phyloP scores from a whole-genome alignment of 345 rosid species.

The Gossypium herbaceum region DNA sequence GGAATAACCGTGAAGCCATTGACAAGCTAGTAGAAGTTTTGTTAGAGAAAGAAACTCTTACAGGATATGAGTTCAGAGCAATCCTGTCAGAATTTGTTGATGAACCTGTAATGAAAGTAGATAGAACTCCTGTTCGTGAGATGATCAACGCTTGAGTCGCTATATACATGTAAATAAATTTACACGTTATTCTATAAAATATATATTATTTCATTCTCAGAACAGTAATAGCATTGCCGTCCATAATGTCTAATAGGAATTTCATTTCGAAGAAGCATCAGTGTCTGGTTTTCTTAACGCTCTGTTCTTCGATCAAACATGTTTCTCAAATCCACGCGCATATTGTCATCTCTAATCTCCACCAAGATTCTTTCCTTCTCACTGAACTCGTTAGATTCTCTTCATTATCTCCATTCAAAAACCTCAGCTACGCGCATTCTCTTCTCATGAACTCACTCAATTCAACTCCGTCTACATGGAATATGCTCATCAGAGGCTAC shows the following conservation, averaged over 20 bases:
- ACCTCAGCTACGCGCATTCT: slow-evolving; percentile 42
- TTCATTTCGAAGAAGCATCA: slow-evolving; percentile 18
- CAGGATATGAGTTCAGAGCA: slow-evolving; percentile 63
- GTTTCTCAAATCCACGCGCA: slow-evolving; percentile 62
- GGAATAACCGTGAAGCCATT: slow-evolving; percentile 60
- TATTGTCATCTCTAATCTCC: slow-evolving; percentile 48
- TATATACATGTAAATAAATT: slow-evolving; percentile 15
- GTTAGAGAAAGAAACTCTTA: slow-evolving; percentile 63
- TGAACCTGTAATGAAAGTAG: slow-evolving; percentile 13
- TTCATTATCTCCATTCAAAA: slow-evolving; percentile 43
- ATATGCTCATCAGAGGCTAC: slow-evolving; percentile 57
- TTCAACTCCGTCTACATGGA: slow-evolving; percentile 55
- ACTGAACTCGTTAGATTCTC: slow-evolving; percentile 49
- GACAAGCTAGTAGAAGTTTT: slow-evolving; percentile 68
- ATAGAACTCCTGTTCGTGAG: slow-evolving; percentile 28
- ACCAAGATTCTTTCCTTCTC: slow-evolving; percentile 37
- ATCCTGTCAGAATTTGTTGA: slow-evolving; percentile 52
- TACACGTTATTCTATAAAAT: neutral
- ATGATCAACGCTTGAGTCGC: slow-evolving; percentile 34
- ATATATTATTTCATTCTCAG: neutral
- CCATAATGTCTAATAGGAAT: neutral
- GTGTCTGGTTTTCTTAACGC: slow-evolving; percentile 45
- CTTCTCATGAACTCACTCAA: slow-evolving; percentile 37
- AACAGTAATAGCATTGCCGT: neutral
- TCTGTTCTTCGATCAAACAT: slow-evolving; percentile 50